Evolutionary conservation across 1,284 basidiomycete genomes (phyloP).

Genomic region (Exobasidium cylindrosporum): DNA sequence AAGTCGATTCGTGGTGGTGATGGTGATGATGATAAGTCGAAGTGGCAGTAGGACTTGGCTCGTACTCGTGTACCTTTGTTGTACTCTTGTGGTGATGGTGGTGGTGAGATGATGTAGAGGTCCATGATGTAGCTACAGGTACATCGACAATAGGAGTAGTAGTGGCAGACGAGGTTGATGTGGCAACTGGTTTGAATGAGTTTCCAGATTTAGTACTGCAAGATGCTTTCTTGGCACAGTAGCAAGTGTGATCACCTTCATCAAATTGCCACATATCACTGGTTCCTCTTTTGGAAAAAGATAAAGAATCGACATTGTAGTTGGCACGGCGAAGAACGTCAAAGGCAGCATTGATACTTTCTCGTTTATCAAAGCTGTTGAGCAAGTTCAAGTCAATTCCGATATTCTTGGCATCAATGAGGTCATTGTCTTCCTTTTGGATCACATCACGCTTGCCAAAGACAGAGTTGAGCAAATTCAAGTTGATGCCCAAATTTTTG

Average conservation of each 20-base stretch:
- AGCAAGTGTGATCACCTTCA: constrained; percentile 7
- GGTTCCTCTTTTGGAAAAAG: background rate
- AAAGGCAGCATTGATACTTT: background rate
- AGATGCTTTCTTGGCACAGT: constrained; percentile 6
- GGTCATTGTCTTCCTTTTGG: background rate
- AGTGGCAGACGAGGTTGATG: background rate
- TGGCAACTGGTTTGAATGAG: background rate
- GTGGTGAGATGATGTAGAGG: too few relatives aligned
- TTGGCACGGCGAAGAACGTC: constrained; percentile 3
- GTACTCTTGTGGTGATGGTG: background rate
- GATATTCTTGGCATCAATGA: background rate
- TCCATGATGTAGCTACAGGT: too few relatives aligned
- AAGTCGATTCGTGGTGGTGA: background rate
- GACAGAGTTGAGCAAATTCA: background rate
- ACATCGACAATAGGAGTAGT: background rate
- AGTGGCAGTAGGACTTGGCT: background rate
- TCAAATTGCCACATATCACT: constrained; percentile 3
- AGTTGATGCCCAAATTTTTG: background rate
- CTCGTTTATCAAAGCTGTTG: background rate
- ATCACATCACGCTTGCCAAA: background rate
- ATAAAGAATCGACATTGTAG: background rate
- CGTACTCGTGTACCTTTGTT: background rate
- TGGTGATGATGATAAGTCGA: background rate
- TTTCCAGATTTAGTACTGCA: background rate
- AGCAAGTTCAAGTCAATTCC: background rate